A percentile compares a stretch with the other conserved stretches of the same genome.
Evolutionary conservation across 441 rosid genomes (phyloP).

Genomic region (Gossypium lobatum): DNA sequence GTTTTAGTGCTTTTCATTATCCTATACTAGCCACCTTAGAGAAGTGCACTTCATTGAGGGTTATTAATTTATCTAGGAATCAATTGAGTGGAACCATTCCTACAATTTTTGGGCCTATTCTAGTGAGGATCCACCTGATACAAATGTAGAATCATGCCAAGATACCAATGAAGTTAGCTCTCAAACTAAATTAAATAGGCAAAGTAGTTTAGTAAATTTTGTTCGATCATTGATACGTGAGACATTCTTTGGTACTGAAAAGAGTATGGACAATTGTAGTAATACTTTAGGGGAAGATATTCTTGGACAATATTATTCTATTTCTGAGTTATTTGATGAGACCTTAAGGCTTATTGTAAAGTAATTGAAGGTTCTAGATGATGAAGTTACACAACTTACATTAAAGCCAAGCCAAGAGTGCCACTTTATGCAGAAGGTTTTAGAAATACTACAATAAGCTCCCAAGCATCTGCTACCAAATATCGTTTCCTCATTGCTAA

Average conservation of each 20-base stretch:
- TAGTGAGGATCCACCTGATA: conserved; percentile 48
- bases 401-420: conserved; percentile 87
- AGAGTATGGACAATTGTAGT: conserved; percentile 53
- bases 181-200: conserved; percentile 61
- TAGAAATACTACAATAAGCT: conserved; percentile 80
- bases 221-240: conserved; percentile 46
- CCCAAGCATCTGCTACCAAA: conserved; percentile 86
- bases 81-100: no score
- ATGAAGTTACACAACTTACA: conserved; percentile 82
- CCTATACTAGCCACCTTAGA: no score
- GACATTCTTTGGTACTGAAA: conserved; percentile 45
- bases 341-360: conserved; percentile 84
- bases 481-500: conserved; percentile 79
- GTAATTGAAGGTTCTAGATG: conserved; percentile 82
- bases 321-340: conserved; percentile 95
- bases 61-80: no score
- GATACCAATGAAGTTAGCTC: conserved; percentile 50
- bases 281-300: conserved; percentile 42
- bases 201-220: conserved; percentile 50
- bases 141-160: conserved; percentile 43
- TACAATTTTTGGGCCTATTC: background rate
- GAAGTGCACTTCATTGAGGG: no score
- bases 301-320: conserved; percentile 48
- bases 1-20: no score
- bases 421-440: conserved; percentile 79